Evolutionary conservation across 2,329 filamentous ascomycete genomes (phyloP), one percentile per base, ranked within the genome.

Genomic region (Epichloe brachyelytri): DNA sequence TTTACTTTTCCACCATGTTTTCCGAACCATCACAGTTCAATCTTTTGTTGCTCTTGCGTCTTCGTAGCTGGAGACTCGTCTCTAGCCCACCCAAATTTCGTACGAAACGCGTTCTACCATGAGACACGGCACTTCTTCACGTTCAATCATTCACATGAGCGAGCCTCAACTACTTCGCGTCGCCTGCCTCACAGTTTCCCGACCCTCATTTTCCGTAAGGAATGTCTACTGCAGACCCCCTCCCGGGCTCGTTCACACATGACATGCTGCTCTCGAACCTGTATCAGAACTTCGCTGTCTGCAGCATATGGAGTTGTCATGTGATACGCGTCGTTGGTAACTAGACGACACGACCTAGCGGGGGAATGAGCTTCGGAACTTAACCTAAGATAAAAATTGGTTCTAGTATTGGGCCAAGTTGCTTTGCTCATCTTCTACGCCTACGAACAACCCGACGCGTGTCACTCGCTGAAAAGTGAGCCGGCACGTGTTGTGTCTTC

Each of bases 381-480:
- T 95, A 95, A 95, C 90, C 90, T 95, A 95, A 86, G 78, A 73
- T 73, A 69, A 72, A 65, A 68, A 73, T 81, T 85, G 86, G 87
- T 80, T 66, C 60, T 55, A 86, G 85, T 77, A 63, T 89, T 86
- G 81, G 80, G 80, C 75, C 76, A 71, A 78, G 83, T 85, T 82
- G 82, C 82, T 69, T 76, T 71, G 77, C 70, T 72, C 73, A 72
- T 76, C 76, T 80, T 90, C 65, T 89, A 89, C 63, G 69, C 65
- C 60, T 58, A 55, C 51, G 58, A 57, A 60, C 58, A 55, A 49
- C 58, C 54, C 58, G 62, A 52, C 58, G 67, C 53, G 62, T 63
- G 56, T 60, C 59, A 55, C 64, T 72, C 71, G 71, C 74, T 76
- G 74, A 75, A 72, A 77, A 76, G 73, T 61, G 67, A 70, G 65